phyloP scores from a whole-genome alignment of 345 rosid genomes.

The Corchorus capsularis region DNA sequence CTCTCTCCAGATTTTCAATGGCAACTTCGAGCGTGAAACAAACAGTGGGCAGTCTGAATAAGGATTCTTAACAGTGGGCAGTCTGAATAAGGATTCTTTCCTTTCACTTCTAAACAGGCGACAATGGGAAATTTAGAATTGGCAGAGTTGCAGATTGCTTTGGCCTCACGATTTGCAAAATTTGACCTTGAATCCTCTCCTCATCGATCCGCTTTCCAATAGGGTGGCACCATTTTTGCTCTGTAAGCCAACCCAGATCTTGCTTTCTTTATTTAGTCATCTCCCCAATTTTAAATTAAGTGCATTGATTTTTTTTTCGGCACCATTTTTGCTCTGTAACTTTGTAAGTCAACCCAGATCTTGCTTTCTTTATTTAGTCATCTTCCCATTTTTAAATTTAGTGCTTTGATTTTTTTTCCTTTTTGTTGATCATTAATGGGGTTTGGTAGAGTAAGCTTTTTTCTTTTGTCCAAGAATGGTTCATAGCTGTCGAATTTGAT shows the following conservation, averaged over 20 bases:
- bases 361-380: neutral
- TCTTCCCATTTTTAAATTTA: neutral
- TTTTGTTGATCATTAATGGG: neutral
- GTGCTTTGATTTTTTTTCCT: neutral
- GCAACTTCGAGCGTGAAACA: no score
- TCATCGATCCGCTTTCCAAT: conserved; percentile 16
- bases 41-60: no score
- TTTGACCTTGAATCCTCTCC: neutral
- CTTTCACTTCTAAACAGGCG: no score
- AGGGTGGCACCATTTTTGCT: neutral
- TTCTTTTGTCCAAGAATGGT: neutral
- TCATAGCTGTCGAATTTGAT: neutral
- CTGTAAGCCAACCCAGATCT: no score
- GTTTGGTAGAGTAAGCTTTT: neutral
- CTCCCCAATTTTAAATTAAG: no score
- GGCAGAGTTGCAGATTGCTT: neutral
- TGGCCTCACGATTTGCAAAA: neutral
- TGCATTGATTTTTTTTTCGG: no score
- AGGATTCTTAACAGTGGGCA: no score
- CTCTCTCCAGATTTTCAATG: no score
- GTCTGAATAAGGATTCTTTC: no score
- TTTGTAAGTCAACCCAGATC: conserved; percentile 1
- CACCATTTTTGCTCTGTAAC: conserved; percentile 17
- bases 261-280: no score
- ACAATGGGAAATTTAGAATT: neutral